Evolutionary conservation across 306 rosid genomes (phyloP), one percentile per base, ranked within the genome.

Genomic region (Vachellia pachyceras): DNA sequence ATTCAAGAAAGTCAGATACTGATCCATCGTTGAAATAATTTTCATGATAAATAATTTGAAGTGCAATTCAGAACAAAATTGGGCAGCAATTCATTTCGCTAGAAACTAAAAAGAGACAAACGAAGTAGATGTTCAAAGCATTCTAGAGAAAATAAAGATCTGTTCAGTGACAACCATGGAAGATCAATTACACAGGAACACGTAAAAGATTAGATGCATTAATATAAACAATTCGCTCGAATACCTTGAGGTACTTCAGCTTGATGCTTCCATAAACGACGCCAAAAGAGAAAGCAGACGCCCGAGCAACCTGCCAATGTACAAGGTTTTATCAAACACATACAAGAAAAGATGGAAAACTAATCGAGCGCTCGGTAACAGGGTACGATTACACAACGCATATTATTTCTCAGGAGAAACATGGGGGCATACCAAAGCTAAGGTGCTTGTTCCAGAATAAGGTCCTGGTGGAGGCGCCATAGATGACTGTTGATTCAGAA

Each of bases 391-490:
- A 18, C 47, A 39, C 5, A 10, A 40, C n/a, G 71, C 23, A 17
- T 7, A 37, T 10, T 18, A 67, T 40, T 35, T 22, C 5, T 60
- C 46, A n/a, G 6, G 47, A 50, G 33, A 80, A 75, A 50, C 69
- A 79, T 0, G 0, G 2, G 25, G 20, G 12, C 23, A 15, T 87
- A 94, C 98, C 94, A 94, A 83, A 80, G 98, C 94, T 8, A 94
- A 90, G 67, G 98, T 92, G 88, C 98, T 94, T 75, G 90, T 87
- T 13, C 98, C 98, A 22, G 98, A 94, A 82, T 94, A 94, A 72
- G 92, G 98, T 57, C 97, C 97, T 15, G 97, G 91, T 80, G 93
- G 97, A 0, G 92, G 91, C 36, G 98, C 88, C 98, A 94, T 12
- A 64, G 83, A 86, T 57, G 78, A 47, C 17, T 39, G 42, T 35